phyloP scores from a whole-genome alignment of 164 flowering plant genomes.

The Akebia trifoliata region DNA sequence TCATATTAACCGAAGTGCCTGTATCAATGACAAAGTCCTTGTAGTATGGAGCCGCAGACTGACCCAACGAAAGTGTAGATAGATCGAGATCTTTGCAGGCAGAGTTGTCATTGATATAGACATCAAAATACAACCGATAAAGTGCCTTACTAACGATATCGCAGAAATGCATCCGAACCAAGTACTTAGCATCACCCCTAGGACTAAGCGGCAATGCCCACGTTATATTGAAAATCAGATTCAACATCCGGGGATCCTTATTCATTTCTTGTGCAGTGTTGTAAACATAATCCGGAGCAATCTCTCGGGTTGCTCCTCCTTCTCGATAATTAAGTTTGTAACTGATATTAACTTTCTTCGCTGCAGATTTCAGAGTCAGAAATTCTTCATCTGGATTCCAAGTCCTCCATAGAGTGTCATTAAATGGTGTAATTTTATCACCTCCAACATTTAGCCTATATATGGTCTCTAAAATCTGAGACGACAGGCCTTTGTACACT shows the following conservation, averaged over 20 bases:
- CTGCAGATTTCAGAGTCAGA: too few relatives aligned
- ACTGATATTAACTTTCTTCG: constrained; percentile 36
- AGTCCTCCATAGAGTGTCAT: too few relatives aligned
- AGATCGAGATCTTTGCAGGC: constrained; percentile 60
- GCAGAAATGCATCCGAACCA: too few relatives aligned
- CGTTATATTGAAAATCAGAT: too few relatives aligned
- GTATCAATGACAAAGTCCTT: constrained; percentile 51
- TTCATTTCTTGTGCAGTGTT: constrained; percentile 75
- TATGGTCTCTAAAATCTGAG: constrained; percentile 45
- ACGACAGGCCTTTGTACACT: constrained; percentile 32
- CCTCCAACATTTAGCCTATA: too few relatives aligned
- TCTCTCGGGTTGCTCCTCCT: constrained; percentile 45
- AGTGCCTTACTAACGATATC: constrained; percentile 44
- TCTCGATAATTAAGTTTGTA: constrained; percentile 37
- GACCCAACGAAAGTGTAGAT: constrained; percentile 33
- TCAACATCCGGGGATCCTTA: constrained; percentile 18
- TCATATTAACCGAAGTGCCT: constrained; percentile 26
- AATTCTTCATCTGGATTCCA: too few relatives aligned
- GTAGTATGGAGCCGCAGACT: constrained; percentile 59
- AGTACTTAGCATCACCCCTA: constrained; percentile 10
- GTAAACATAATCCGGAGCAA: too few relatives aligned
- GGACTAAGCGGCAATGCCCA: constrained; percentile 55
- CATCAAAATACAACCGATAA: constrained; percentile 54
- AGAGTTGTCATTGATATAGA: constrained; percentile 47
- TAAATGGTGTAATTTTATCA: too few relatives aligned